Base-by-base conservation (phyloP, 2,329 filamentous ascomycete genomes). In the Corynespora cassiicola region DNA sequence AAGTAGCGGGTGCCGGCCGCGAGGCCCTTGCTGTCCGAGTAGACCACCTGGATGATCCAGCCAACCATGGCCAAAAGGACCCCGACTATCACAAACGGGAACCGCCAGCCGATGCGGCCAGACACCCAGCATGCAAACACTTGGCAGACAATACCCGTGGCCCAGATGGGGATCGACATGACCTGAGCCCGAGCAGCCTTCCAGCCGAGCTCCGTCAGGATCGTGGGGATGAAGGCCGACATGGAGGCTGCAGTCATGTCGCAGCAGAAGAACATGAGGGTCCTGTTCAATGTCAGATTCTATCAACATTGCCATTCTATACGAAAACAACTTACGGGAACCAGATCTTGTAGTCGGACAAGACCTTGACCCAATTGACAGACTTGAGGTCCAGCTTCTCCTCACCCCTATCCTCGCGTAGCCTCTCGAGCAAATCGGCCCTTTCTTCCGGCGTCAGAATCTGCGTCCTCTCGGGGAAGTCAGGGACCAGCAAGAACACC, bases 311-410 rank as follows among this genome's bases (percentile, higher is more conserved):
- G n/a, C n/a, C n/a, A n/a, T n/a, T n/a, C n/a, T n/a, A n/a, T n/a
- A n/a, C 9, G 71, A 60, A 60, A 78, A 74, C 64, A 71, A 23
- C 73, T 62, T 18, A 77, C 78, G 61, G 78, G 77, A 45, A 78
- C 74, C 58, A 78, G 73, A 69, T 79, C 77, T 68, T 80, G 75
- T 61, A 82, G 61, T 77, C 78, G 21, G 72, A 54, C n/a, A 82
- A 55, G 5, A 75, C 76, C 28, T 56, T 56, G 29, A 61, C 5
- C 61, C 69, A 70, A 60, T 75, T 74, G 20, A 81, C 54, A 39
- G 80, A 73, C 12, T 59, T 60, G 39, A 69, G 41, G 26, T 72
- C 68, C 15, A 82, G 74, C 35, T 73, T 66, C 2, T 72, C 51
- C 24, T 55, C 56, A 7, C 72, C 70, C 45, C 71, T 74, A 57